These are phyloP conservation scores for Alternaria gansuensis DNA, from an alignment of 2,329 filamentous ascomycete species.

Conservation along the genomic window DNA sequence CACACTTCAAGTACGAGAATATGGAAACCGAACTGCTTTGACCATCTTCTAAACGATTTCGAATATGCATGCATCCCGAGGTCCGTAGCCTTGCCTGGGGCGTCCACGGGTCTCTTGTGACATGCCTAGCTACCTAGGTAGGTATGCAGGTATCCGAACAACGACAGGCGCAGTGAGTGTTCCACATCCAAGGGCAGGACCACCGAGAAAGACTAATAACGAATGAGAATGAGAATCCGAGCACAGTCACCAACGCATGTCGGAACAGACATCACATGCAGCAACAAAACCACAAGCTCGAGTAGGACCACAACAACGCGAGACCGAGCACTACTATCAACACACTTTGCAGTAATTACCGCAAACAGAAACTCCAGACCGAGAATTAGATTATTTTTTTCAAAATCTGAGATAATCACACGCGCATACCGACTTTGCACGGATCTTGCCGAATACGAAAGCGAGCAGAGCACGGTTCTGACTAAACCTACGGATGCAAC, in stretches of 20 bases:
- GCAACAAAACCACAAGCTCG: not conserved
- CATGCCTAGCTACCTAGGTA: not conserved
- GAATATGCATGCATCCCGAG: too few relatives aligned
- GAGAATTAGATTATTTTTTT: too few relatives aligned
- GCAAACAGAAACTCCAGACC: not conserved
- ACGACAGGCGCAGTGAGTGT: not conserved
- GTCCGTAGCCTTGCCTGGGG: too few relatives aligned
- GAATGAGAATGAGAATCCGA: constrained; percentile 8
- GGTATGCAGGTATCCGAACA: not conserved
- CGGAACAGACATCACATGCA: not conserved
- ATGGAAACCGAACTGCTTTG: too few relatives aligned
- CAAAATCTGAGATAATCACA: not conserved
- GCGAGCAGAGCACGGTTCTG: not conserved
- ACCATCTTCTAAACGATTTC: too few relatives aligned
- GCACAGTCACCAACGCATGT: constrained; percentile 1
- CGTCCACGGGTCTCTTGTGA: too few relatives aligned
- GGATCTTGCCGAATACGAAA: not conserved
- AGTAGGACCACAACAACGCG: not conserved
- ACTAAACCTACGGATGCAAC: not conserved
- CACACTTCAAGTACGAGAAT: not conserved
- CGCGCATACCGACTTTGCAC: not conserved
- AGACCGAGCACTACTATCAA: not conserved
- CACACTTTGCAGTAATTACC: not conserved
- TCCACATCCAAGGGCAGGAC: not conserved
- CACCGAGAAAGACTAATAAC: not conserved